Base-by-base conservation (phyloP, 1,284 basidiomycete genomes). In the Afroboletus lepidellus region DNA sequence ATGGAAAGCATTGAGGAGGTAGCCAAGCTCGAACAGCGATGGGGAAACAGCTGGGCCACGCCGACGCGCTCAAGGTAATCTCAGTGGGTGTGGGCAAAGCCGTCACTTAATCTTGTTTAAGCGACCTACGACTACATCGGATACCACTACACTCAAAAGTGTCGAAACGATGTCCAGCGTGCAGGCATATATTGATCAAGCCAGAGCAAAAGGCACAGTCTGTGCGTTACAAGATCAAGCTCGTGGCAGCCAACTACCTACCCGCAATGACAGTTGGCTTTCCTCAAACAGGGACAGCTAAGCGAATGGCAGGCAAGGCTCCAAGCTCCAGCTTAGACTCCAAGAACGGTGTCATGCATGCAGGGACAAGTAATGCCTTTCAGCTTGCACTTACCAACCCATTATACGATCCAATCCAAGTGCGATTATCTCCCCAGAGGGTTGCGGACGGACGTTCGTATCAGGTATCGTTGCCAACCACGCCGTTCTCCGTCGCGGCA, bases 181-280 rank as follows among this genome's bases (percentile, higher is more conserved):
- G 97, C 69, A 86, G 91, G 15, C 96, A 98, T 72, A 96, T 98
- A 60, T 82, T 99, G 55, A 96, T 98, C 72, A 97, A 98, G 66
- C 97, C 97, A 1, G 97, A 99, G 69, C 90, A 94, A 63, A 99
- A 98, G 69, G 88, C 94, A 0, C 90, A 92, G 61, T 92, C 91
- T 7, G 88, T 92, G 30, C 83, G 92, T 7, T 98, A 90, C 81
- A 98, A 98, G 74, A 98, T 99, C 74, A 98, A 97, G 70, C 85
- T 98, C 42, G 90, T 96, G 42, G 97, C 96, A 0, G 82, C 87
- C 24, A 95, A 92, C 69, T 98, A 98, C 70, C 77, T 99, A 16
- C 97, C 96, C 0, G 83, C 88, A 3, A 88, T 98, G 37, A 82
- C 84, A n/a, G 80, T 89, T 27, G 75, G 82, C 20, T 77, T 87